Conservation (phyloP, 2,329 filamentous ascomycete genomes). For the Trichoderma endophyticum region DNA sequence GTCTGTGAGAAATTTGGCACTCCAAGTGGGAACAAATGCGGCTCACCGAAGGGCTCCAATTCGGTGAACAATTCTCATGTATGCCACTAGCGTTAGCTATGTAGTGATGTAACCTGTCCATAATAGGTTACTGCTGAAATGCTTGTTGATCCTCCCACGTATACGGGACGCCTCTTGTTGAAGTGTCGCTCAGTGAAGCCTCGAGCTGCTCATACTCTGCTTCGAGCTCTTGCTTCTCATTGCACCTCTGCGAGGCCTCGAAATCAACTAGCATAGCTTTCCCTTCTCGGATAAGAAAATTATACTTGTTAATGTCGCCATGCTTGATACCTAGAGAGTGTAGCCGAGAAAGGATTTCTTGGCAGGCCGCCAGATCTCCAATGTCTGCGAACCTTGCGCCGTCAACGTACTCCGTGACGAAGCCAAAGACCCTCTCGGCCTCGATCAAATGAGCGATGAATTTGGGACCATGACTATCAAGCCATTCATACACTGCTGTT, state of each 20-base stretch:
- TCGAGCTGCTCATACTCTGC: background rate
- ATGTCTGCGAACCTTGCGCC: background rate
- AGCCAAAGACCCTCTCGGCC: background rate
- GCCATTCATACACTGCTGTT: background rate
- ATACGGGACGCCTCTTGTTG: background rate
- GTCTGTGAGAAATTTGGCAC: too few species aligned
- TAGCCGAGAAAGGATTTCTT: background rate
- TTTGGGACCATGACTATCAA: background rate
- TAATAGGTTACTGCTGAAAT: background rate
- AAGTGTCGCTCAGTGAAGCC: background rate
- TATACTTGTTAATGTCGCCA: background rate
- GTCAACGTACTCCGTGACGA: background rate
- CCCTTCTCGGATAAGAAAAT: background rate
- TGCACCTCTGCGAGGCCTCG: background rate
- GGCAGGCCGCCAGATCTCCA: background rate
- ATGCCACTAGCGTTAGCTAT: background rate
- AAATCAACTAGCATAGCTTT: background rate
- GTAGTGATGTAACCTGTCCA: background rate
- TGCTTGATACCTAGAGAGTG: background rate
- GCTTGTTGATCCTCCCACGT: background rate
- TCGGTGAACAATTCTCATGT: background rate
- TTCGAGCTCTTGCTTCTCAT: background rate
- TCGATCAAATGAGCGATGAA: background rate
- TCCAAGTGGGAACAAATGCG: background rate
- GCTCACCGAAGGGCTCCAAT: background rate